These are phyloP conservation scores for Chrysosphaeria jannelii DNA, from an alignment of 2,329 filamentous ascomycete species.

Conservation along the genomic window DNA sequence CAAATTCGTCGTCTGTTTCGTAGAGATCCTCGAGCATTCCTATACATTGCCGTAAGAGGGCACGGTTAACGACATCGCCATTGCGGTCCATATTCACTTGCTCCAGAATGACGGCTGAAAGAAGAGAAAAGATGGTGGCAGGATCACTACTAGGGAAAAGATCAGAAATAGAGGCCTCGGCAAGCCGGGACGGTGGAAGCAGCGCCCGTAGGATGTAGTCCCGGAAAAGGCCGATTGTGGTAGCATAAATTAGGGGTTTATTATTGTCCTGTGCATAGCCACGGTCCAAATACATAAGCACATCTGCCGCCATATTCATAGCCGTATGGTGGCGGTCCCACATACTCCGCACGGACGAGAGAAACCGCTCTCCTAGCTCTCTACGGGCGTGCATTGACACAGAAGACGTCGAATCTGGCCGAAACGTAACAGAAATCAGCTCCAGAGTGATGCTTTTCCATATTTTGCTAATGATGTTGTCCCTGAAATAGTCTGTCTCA, in stretches of 20 bases:
- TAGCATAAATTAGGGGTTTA: conserved; percentile 51
- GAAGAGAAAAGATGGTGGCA: conserved; percentile 32
- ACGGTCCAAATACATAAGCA: conserved; percentile 92
- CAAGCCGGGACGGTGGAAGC: conserved; percentile 2
- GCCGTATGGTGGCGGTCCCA: conserved; percentile 80
- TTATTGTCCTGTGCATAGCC: conserved; percentile 43
- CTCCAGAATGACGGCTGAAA: conserved; percentile 61
- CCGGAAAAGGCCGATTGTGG: conserved; percentile 65
- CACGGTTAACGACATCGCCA: conserved; percentile 65
- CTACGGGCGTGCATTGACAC: conserved; percentile 51
- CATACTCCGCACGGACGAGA: conserved; percentile 41
- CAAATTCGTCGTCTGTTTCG: conserved; percentile 47
- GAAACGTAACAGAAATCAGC: conserved; percentile 27
- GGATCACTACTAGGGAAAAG: conserved; percentile 2
- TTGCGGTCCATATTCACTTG: conserved; percentile 80
- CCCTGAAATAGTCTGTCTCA: conserved; percentile 52
- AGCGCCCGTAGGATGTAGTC: conserved; percentile 45
- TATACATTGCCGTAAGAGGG: conserved; percentile 52
- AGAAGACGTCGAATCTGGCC: conserved; percentile 15
- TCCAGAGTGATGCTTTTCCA: conserved; percentile 38
- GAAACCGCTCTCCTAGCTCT: conserved; percentile 53
- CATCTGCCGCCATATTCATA: conserved; percentile 48
- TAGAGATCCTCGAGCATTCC: conserved; percentile 79
- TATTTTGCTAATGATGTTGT: conserved; percentile 42
- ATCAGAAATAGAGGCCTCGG: background rate